These are phyloP conservation scores for Cenchrus americanus DNA, from an alignment of 176 grass and related monocot species.

Conservation along the genomic window DNA sequence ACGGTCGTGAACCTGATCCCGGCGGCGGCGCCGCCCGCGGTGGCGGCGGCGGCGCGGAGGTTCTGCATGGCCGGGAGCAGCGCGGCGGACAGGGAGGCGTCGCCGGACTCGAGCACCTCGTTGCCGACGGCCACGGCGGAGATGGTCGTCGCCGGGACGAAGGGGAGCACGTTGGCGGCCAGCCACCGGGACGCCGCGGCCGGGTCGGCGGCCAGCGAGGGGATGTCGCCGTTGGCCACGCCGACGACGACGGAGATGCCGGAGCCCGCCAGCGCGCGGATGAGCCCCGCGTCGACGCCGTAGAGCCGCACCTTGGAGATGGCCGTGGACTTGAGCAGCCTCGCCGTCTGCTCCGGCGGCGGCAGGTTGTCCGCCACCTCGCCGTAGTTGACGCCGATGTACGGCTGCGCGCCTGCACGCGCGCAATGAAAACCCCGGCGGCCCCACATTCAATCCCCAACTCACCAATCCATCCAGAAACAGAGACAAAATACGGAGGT, in stretches of 20 bases:
- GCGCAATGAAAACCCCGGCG: neutral
- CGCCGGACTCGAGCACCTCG: slow-evolving; percentile 88
- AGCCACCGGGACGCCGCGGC: slow-evolving; percentile 73
- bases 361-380: slow-evolving; percentile 97
- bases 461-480: neutral
- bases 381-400: slow-evolving; percentile 94
- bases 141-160: slow-evolving; percentile 55
- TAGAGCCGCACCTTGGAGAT: slow-evolving; percentile 85
- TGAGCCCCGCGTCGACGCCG: slow-evolving; percentile 68
- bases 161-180: slow-evolving; percentile 78
- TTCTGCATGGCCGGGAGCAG: slow-evolving; percentile 95
- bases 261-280: slow-evolving; percentile 76
- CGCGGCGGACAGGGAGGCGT: slow-evolving; percentile 61
- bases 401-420: slow-evolving; percentile 51
- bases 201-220: slow-evolving; percentile 74
- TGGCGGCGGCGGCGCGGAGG: slow-evolving; percentile 57
- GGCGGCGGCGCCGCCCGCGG: slow-evolving; percentile 39
- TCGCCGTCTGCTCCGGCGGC: slow-evolving; percentile 59
- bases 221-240: slow-evolving; percentile 93
- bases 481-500: neutral
- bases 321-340: slow-evolving; percentile 73
- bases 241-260: slow-evolving; percentile 71
- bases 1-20: slow-evolving; percentile 78
- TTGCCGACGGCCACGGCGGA: slow-evolving; percentile 80
- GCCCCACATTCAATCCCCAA: neutral